Evolutionary conservation across 2,329 filamentous ascomycete genomes (phyloP), one percentile per base, ranked within the genome.

Genomic region (Zelopaecilomyces penicillatus): DNA sequence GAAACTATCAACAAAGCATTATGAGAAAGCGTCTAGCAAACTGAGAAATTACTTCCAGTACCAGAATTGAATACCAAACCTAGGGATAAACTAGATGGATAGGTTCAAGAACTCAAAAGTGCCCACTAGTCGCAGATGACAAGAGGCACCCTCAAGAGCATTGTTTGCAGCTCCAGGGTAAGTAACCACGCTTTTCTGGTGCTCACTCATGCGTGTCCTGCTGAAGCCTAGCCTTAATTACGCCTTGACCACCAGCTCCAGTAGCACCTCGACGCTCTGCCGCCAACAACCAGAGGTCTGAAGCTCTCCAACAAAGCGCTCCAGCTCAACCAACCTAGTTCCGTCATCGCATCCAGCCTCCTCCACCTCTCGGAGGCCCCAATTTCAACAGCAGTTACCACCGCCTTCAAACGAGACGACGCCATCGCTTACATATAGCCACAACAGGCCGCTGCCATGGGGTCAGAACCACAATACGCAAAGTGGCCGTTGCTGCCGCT

Each of bases 401-500:
- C 12, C 32, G 11, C 11, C 30, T 26, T 34, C 30, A 5, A 26
- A 44, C 39, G 30, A 36, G 30, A 31, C 32, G 39, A 34, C 33
- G 41, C 32, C 26, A 30, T 8, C 30, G 10, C 30, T 8, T 31
- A 8, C 39, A 37, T 37, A 19, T 31, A 37, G 6, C n/a, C 10
- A 19, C 5, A 7, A 29, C 12, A n/a, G 26, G 42, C 45, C 53
- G 51, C 52, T 61, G 78, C 70, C 72, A 89, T 84, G 80, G 80
- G 80, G 58, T 78, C 86, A 62, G 87, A 93, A 69, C 85, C 85
- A 55, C 87, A 89, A 67, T 90, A 90, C 70, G 83, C 85, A 58
- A 87, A 87, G 68, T 91, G 85, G 72, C 87, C 87, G 50, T 74
- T 88, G 66, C 80, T 93, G 63, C 78, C 85, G 56, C 77, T 94